Conservation (phyloP, 2,329 filamentous ascomycete genomes). For the Colletotrichum melonis region DNA sequence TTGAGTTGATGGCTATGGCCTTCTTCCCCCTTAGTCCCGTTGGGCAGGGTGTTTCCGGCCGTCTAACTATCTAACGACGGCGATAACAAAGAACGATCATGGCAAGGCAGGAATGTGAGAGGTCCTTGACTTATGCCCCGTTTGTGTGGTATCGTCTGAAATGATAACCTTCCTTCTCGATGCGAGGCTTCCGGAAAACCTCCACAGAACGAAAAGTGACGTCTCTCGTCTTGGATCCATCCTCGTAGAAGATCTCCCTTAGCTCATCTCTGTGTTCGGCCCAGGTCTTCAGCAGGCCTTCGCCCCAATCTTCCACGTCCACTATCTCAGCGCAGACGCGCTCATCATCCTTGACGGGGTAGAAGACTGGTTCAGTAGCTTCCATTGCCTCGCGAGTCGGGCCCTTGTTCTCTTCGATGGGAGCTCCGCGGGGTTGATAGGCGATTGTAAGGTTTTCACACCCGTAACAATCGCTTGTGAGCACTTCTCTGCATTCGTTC, state of each 20-base stretch:
- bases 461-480: background rate
- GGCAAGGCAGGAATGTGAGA: background rate
- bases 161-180: background rate
- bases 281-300: background rate
- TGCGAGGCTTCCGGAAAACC: background rate
- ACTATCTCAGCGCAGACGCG: background rate
- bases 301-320: background rate
- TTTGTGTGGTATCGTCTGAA: background rate
- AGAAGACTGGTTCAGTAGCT: background rate
- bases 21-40: background rate
- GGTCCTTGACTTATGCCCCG: background rate
- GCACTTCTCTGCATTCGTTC: background rate
- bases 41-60: background rate
- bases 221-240: background rate
- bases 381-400: background rate
- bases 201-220: background rate
- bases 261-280: background rate
- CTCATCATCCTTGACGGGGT: background rate
- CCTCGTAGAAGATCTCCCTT: background rate
- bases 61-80: background rate
- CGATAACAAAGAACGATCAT: background rate
- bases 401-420: background rate
- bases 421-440: background rate
- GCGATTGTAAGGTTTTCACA: background rate
- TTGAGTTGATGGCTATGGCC: background rate